Conservation (phyloP, 306 rosid genomes). For the Fragaria iinumae region DNA sequence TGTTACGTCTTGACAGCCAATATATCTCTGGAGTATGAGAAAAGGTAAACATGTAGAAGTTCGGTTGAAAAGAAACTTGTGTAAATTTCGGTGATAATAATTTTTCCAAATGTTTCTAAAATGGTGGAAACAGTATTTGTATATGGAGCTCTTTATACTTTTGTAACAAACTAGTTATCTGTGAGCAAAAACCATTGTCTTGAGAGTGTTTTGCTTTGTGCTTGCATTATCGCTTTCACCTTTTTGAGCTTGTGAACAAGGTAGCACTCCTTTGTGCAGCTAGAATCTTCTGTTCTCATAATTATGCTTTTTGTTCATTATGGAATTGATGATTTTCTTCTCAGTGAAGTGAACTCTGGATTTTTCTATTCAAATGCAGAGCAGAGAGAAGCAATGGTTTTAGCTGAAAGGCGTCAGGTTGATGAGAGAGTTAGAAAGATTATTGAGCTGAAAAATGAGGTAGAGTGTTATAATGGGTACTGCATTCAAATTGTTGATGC, state of each 20-base stretch:
- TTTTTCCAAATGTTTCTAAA: neutral
- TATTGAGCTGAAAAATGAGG: conserved; percentile 88
- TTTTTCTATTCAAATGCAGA: conserved; percentile 98
- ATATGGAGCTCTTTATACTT: neutral
- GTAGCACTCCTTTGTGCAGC: no score
- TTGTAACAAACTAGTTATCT: neutral
- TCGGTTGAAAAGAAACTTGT: neutral
- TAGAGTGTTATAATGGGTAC: conserved; percentile 15
- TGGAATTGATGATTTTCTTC: neutral
- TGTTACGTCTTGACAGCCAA: conserved; percentile 80
- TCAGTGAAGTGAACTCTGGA: conserved; percentile 93
- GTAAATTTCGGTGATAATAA: no score
- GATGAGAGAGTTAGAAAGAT: conserved; percentile 85
- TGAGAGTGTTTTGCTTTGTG: neutral
- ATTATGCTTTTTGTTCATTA: no score
- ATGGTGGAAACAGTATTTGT: neutral
- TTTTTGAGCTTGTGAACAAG: neutral
- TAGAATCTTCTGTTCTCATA: neutral
- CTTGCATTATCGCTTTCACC: neutral
- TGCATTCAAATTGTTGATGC: conserved; percentile 1
- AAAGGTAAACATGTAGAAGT: conserved; percentile 51
- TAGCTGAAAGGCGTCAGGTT: conserved; percentile 87
- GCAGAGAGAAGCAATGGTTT: conserved; percentile 95
- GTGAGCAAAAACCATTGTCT: neutral
- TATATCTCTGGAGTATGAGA: conserved; percentile 90